Conservation (phyloP, 2,329 filamentous ascomycete species). For the Xylaria polymorpha region DNA sequence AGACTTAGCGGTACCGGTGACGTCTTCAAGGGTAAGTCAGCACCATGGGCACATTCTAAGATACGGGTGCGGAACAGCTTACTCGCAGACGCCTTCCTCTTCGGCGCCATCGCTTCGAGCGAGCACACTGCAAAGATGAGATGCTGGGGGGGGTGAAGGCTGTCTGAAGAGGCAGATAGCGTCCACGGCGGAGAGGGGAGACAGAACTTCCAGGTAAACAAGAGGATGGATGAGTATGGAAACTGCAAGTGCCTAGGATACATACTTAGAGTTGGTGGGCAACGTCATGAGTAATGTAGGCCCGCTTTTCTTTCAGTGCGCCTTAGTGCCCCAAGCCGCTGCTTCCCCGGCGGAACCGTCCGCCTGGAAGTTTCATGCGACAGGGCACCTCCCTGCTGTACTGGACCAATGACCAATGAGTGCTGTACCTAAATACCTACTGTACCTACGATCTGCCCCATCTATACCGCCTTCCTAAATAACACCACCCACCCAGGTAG, state of each 20-base stretch:
- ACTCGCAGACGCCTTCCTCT: constrained; percentile 74
- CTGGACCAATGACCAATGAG: no score
- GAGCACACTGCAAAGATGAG: constrained; percentile 2
- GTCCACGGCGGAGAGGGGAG: neutral
- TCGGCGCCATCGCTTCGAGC: constrained; percentile 69
- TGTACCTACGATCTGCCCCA: constrained; percentile 1
- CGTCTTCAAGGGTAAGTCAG: constrained; percentile 55
- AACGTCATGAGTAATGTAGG: neutral
- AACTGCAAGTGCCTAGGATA: neutral
- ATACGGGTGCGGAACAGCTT: constrained; percentile 44
- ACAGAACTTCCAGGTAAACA: neutral
- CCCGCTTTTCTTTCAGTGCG: neutral
- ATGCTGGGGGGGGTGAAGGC: constrained; percentile 28
- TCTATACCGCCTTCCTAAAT: constrained; percentile 27
- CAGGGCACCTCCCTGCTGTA: no score
- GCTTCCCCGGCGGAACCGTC: neutral
- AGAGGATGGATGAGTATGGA: neutral
- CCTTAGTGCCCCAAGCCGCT: neutral
- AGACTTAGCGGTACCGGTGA: constrained; percentile 63
- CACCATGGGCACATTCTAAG: constrained; percentile 35
- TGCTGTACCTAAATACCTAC: no score
- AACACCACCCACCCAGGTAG: neutral
- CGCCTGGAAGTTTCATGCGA: no score
- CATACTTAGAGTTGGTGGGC: neutral
- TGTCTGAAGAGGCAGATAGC: constrained; percentile 17